Base-by-base conservation (phyloP, 2,329 filamentous ascomycete species). In the Trichophyton equinum region DNA sequence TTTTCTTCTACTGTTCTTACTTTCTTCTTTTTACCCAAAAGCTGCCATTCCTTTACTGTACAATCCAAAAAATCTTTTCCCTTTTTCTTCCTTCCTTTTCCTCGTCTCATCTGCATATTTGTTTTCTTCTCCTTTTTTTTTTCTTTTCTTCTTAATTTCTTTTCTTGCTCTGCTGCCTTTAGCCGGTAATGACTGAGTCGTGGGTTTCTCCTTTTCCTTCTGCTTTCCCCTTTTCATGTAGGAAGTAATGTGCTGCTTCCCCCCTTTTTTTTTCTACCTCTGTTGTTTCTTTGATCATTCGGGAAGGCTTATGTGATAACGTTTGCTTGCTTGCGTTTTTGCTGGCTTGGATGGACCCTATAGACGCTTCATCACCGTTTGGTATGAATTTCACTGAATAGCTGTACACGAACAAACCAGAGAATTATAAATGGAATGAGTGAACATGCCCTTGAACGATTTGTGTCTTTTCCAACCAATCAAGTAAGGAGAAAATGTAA, bases 281-380 rank as follows among this genome's bases (percentile, higher is more conserved):
- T 55, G 40, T 55, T 33, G 33, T 38, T 38, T 38, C 33, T 36
- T 55, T 25, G 27, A 55, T 55, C 18, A 55, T 55, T 55, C 51
- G 51, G 51, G 51, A 55, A 55, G 51, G 51, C 51, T 55, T 55
- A 55, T 55, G 51, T 55, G 51, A 55, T 38, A 33, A 55, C 51
- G 51, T 55, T 36, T 38, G 33, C 33, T 38, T 38, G 33, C 33
- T 38, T 38, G 33, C 33, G 27, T 33, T 53, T 27, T 55, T 55
- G 22, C 46, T 51, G 51, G 51, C 51, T 55, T 55, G 51, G 44
- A n/a, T 55, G 27, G 51, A 20, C 22, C 47, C 51, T 55, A 55
- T 55, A 55, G 51, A 55, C 33, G 51, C 51, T 55, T 27, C 30
- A 55, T 55, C 33, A 20, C 51, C 40, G 13, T 4, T 20, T 55